Conservation (phyloP, 2,329 filamentous ascomycete genomes). For the Nemania abortiva region DNA sequence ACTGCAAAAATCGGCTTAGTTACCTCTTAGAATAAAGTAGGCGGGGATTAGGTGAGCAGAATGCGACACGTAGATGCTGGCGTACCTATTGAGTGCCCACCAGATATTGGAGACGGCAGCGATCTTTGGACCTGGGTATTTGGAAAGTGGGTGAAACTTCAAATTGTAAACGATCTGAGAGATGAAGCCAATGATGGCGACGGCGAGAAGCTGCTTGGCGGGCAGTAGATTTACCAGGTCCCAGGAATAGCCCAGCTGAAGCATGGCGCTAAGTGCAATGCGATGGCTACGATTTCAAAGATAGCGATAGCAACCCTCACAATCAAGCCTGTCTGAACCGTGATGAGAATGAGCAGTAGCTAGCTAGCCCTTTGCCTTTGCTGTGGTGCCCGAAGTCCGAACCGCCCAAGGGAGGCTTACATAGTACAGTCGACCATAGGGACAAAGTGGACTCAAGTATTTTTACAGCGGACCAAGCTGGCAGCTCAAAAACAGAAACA, state of each 20-base stretch:
- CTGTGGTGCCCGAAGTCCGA: no score
- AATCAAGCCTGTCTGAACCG: no score
- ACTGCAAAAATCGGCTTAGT: slow-evolving; percentile 16
- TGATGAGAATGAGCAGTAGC: no score
- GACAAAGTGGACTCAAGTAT: no score
- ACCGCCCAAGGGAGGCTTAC: no score
- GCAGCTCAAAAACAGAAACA: no score
- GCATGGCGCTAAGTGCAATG: slow-evolving; percentile 1
- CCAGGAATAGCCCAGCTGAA: neutral
- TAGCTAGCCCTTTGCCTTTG: no score
- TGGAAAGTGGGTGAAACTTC: slow-evolving; percentile 31
- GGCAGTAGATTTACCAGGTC: slow-evolving; percentile 13
- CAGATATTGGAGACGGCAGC: slow-evolving; percentile 29
- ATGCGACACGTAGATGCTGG: slow-evolving; percentile 5
- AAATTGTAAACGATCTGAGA: slow-evolving; percentile 25
- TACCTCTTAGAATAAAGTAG: no score
- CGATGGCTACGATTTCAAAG: neutral
- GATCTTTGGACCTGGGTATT: slow-evolving; percentile 30
- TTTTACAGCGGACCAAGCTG: no score
- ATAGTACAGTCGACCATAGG: no score
- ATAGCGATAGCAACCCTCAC: no score
- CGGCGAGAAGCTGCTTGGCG: slow-evolving; percentile 6
- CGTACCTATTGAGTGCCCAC: slow-evolving; percentile 25
- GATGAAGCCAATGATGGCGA: slow-evolving; percentile 7
- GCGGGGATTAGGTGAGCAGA: neutral